phyloP scores from a whole-genome alignment of 2,329 filamentous ascomycete genomes.

The Paraconiothyrium brasiliense region DNA sequence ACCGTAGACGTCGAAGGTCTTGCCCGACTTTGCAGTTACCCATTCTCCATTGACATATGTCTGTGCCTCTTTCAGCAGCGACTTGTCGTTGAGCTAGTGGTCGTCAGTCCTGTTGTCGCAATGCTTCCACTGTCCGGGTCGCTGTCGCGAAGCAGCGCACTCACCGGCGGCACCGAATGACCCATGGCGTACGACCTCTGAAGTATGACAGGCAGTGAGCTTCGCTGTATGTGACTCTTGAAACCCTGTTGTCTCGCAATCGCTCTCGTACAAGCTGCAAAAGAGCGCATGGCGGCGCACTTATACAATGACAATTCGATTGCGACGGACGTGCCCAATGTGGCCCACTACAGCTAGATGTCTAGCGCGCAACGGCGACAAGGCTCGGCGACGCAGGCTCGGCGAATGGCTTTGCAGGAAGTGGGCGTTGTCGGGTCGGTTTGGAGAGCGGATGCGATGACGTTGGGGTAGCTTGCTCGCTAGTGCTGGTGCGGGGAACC shows the following conservation, averaged over 20 bases:
- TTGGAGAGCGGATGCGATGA: slow-evolving; percentile 6
- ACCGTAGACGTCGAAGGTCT: slow-evolving; percentile 85
- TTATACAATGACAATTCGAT: neutral
- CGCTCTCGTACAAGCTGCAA: slow-evolving; percentile 42
- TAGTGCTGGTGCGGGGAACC: slow-evolving; percentile 7
- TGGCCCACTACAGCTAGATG: slow-evolving; percentile 1
- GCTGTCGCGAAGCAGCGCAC: slow-evolving; percentile 17
- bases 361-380: slow-evolving; percentile 9
- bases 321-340: neutral
- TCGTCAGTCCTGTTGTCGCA: slow-evolving; percentile 24
- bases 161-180: slow-evolving; percentile 53
- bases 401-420: slow-evolving; percentile 4
- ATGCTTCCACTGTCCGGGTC: neutral
- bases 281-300: slow-evolving; percentile 40
- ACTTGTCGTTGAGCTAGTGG: slow-evolving; percentile 59
- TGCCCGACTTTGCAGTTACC: slow-evolving; percentile 82
- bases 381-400: slow-evolving; percentile 1
- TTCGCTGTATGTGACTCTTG: slow-evolving; percentile 43
- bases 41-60: slow-evolving; percentile 93
- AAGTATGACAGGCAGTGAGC: slow-evolving; percentile 45
- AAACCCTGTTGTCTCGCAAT: slow-evolving; percentile 42
- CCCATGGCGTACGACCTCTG: slow-evolving; percentile 55
- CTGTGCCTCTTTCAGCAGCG: slow-evolving; percentile 79
- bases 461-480: slow-evolving; percentile 15
- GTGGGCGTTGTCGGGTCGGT: slow-evolving; percentile 6